A percentile compares a stretch with the other conserved stretches of the same genome.
These are phyloP conservation scores for Diospyros kaki DNA, from an alignment of 148 eudicot genomes.

Conservation along the genomic window DNA sequence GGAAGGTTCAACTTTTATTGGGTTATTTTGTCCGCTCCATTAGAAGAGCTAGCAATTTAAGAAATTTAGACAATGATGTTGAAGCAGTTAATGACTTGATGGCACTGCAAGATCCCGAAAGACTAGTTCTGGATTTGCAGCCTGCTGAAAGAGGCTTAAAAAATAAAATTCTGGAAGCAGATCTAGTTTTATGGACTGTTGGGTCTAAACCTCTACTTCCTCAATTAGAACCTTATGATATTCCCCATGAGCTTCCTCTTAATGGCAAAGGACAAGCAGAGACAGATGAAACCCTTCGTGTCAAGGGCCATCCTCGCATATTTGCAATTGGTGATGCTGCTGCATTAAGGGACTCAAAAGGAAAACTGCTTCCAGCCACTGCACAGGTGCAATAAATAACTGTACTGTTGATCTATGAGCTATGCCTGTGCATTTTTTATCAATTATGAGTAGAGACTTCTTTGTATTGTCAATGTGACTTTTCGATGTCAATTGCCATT, in stretches of 20 bases:
- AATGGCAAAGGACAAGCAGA: constrained; percentile 90
- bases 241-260: constrained; percentile 67
- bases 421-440: too few relatives aligned
- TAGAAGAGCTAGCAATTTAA: constrained; percentile 24
- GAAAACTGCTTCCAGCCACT: constrained; percentile 81
- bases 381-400: constrained; percentile 63
- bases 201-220: constrained; percentile 85
- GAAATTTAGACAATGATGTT: constrained; percentile 17
- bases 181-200: constrained; percentile 93
- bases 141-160: constrained; percentile 66
- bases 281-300: constrained; percentile 91
- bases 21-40: constrained; percentile 76
- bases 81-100: constrained; percentile 5
- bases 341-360: constrained; percentile 73
- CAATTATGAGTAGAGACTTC: too few relatives aligned
- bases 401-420: too few relatives aligned
- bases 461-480: too few relatives aligned
- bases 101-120: constrained; percentile 36
- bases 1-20: constrained; percentile 71
- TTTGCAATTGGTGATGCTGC: constrained; percentile 95
- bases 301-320: constrained; percentile 88
- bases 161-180: constrained; percentile 67
- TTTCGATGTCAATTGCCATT: too few relatives aligned
- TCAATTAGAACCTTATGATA: constrained; percentile 46
- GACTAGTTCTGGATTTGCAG: constrained; percentile 60